Base-by-base conservation (phyloP, 2,329 filamentous ascomycete species). In the Curvularia sp. region DNA sequence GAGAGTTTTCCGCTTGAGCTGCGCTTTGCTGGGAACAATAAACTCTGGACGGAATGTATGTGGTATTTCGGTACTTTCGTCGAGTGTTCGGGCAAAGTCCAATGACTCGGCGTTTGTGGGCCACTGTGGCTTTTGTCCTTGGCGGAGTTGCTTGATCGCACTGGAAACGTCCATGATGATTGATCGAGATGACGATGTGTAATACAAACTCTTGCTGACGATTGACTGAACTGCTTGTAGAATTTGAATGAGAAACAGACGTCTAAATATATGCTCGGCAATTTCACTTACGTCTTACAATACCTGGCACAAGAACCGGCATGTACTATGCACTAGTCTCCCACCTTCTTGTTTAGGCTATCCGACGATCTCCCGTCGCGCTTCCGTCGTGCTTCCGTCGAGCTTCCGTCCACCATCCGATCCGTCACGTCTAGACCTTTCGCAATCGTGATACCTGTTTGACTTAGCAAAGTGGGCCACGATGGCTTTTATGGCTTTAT, bases 1-100 rank as follows among this genome's bases (percentile, higher is more conserved):
- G n/a, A 78, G 68, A 41, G 77, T 85, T 66, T 83, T 88, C 59
- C 89, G 84, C 74, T 86, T 88, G 39, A 95, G 78, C 30, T 92
- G 91, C 2, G 80, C 80, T 74, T 88, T 91, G 2, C 89, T 89
- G 0, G 92, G 92, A 43, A 96, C 87, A 48, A 89, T 83, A 73
- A 93, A 96, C 63, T 93, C 85, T 28, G 87, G 78, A 26, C 91
- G 85, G 57, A 81, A 74, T 3, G 72, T 66, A 28, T 64, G 66
- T 28, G 79, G 68, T 9, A 78, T 72, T 42, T 79, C 73, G 22
- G 68, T 64, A 42, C 61, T 71, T 47, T 60, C 63, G 47, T 75
- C 72, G 13, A 75, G 68, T 10, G 64, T 64, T 26, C 67, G 58
- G 38, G 72, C 70, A 50, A 73, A 75, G 13, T 68, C 63, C 2